Evolutionary conservation across 352 stramenopile species (phyloP), one percentile per base, ranked within the genome.

Genomic region (Phytophthora idaei): DNA sequence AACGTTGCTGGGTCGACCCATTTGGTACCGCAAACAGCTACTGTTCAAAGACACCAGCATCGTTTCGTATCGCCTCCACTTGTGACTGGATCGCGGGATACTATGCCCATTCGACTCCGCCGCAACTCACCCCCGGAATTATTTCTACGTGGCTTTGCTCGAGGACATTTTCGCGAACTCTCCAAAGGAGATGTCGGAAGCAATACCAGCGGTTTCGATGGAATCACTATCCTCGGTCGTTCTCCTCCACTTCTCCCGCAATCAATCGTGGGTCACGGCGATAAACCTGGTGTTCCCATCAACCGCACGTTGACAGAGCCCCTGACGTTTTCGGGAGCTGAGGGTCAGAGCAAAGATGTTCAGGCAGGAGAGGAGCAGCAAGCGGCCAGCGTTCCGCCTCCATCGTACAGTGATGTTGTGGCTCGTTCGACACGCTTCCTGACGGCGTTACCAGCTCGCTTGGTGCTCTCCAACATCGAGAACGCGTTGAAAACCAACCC

Each of bases 391-490:
- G 27, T 59, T 2, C 36, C 55, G 17, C 81, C 81, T 12, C 86
- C 82, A 27, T 78, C 75, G 1, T 89, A 85, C 64, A 81, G 73
- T 36, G 86, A 94, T 44, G 74, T 89, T 27, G 86, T 94, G 10
- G 39, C 82, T 36, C 78, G 85, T 2, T 93, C 84, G 3, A 94
- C 87, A 12, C 77, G 83, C 31, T 94, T 94, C 32, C 71, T 90
- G 39, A 93, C 87, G 2, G 67, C 79, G 9, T 46, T 92, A 21
- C 85, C 87, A 2, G 85, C 87, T 7, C 70, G 77, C 28, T 69
- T 92, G 27, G 84, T 92, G 34, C 68, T 94, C n/a, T 72, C 71
- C 4, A 87, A 87, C 44, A 83, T 94, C 36, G 82, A 92, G 36
- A 50, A 61, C 9, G 84, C 90, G 37, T 46, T 94, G 29, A 69